Evolutionary conservation across 352 stramenopile species (phyloP).

Genomic region (Phytopythium chamaehyphon): DNA sequence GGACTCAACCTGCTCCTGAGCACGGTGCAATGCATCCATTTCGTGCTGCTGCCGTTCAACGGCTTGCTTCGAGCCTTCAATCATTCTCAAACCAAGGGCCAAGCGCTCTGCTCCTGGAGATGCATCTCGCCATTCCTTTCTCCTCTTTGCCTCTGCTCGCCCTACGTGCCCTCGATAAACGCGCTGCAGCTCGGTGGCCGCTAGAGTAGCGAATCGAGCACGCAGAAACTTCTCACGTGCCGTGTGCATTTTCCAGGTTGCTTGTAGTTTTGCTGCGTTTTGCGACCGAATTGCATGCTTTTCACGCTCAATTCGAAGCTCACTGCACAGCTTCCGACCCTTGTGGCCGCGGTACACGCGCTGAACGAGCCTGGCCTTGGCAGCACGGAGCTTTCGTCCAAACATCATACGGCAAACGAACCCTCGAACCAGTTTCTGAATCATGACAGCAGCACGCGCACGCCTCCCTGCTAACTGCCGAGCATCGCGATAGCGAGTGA

Average conservation of each 20-base stretch:
- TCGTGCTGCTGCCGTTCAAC: slow-evolving; percentile 92
- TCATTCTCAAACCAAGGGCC: slow-evolving; percentile 86
- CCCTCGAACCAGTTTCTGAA: slow-evolving; percentile 74
- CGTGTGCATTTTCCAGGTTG: slow-evolving; percentile 86
- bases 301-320: slow-evolving; percentile 37
- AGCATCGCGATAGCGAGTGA: slow-evolving; percentile 18
- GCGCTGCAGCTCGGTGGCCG: slow-evolving; percentile 88
- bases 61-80: slow-evolving; percentile 91
- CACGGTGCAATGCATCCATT: slow-evolving; percentile 89
- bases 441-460: slow-evolving; percentile 25
- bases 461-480: slow-evolving; percentile 15
- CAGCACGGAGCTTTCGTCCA: slow-evolving; percentile 28
- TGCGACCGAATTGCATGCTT: slow-evolving; percentile 26
- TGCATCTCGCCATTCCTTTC: slow-evolving; percentile 85
- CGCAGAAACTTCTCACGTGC: slow-evolving; percentile 62
- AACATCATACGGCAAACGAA: slow-evolving; percentile 54
- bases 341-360: slow-evolving; percentile 68
- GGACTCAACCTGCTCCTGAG: slow-evolving; percentile 85
- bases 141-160: slow-evolving; percentile 49
- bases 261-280: slow-evolving; percentile 80
- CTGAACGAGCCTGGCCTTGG: slow-evolving; percentile 52
- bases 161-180: slow-evolving; percentile 86
- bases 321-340: slow-evolving; percentile 35
- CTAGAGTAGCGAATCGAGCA: slow-evolving; percentile 60
- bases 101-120: slow-evolving; percentile 87